Base-by-base conservation (phyloP, 805 yeast genomes). In the Brettanomyces naardenensis region DNA sequence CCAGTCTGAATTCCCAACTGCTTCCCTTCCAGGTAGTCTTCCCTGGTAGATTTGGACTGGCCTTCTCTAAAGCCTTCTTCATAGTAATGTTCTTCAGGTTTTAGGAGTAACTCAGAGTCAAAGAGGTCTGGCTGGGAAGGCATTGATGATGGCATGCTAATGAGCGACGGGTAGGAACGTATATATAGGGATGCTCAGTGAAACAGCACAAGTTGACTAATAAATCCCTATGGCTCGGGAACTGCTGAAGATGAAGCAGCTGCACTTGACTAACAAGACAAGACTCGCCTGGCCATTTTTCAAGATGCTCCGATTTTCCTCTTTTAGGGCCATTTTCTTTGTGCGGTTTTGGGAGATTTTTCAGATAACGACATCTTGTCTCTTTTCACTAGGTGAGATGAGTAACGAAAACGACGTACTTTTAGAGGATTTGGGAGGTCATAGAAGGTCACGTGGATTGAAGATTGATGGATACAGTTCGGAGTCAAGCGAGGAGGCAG, bases 1-100 rank as follows among this genome's bases (percentile, higher is more conserved):
- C 86, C 87, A 0, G 83, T 78, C 52, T 82, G 92, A 31, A 78
- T 68, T 0, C 97, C 97, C 46, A 77, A 79, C 51, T 85, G 87
- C 51, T 80, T 81, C 1, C 96, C 97, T 53, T 88, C 96, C 2
- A 66, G 45, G 36, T 60, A 66, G 34, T 87, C 88, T 31, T 76
- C 71, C 34, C 54, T 57, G 1, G 75, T 61, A 0, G 87, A 82
- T 36, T 73, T 80, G 4, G 62, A 58, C 28, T 70, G 70, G 1
- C 95, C 97, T 44, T 85, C 92, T 35, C 60, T 49, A 52, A 59
- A 82, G 1, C 97, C 96, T 42, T 75, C 75, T 5, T 70, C 56
- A 52, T 85, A 88, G 56, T 60, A 75, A 51, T 71, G 64, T 28
- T 73, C 66, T 50, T 85, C 95, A 20, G 81, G 52, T 46, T 75